These are phyloP conservation scores for Annulohypoxylon bovei DNA, from an alignment of 495 filamentous ascomycete species.

Conservation along the genomic window DNA sequence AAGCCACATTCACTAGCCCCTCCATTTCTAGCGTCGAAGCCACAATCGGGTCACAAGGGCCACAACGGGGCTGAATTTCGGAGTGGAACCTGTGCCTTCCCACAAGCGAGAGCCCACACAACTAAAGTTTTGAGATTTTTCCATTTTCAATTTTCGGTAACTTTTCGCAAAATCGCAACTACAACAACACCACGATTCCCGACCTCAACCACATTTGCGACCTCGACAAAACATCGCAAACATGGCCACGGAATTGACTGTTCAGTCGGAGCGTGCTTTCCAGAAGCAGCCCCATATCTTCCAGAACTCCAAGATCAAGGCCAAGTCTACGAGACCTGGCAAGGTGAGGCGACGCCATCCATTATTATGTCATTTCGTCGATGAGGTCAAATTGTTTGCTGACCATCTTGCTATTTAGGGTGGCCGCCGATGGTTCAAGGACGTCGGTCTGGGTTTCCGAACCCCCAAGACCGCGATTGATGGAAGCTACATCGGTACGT, in stretches of 20 bases:
- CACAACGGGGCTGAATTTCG: constrained; percentile 29
- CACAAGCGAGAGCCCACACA: constrained; percentile 48
- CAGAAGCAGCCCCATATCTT: constrained; percentile 99
- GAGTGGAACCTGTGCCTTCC: constrained; percentile 17
- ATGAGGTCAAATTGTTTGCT: not conserved
- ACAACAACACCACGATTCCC: constrained; percentile 37
- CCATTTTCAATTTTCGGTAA: constrained; percentile 41
- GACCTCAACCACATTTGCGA: constrained; percentile 48
- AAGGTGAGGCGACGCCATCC: constrained; percentile 62
- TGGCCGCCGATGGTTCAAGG: constrained; percentile 98
- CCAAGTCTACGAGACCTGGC: constrained; percentile 83
- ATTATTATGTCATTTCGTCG: not conserved
- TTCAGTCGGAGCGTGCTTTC: constrained; percentile 98
- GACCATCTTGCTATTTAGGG: constrained; percentile 32
- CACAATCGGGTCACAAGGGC: constrained; percentile 1
- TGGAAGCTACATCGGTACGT: constrained; percentile 98
- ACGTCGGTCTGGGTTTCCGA: constrained; percentile 97
- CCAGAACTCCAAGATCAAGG: constrained; percentile 89
- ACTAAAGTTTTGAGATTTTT: constrained; percentile 43
- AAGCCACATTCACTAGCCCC: not conserved
- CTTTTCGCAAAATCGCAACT: constrained; percentile 38
- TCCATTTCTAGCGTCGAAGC: not conserved
- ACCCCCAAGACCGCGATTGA: constrained; percentile 98
- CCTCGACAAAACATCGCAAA: constrained; percentile 67
- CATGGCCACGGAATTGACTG: constrained; percentile 98